phyloP scores from a whole-genome alignment of 305 asterid genomes.

The Fraxinus floribunda region DNA sequence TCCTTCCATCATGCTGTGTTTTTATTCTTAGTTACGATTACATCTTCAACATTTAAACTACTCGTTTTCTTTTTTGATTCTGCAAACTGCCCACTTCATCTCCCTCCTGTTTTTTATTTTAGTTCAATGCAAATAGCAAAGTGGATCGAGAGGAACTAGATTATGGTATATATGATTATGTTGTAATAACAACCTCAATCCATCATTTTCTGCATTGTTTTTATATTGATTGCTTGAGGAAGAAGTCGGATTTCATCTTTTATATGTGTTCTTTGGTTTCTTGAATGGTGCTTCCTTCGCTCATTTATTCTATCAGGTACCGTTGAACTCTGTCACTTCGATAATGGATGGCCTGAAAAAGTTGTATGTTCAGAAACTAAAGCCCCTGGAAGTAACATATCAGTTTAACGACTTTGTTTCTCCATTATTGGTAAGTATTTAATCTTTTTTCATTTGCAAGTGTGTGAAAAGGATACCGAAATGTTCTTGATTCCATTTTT shows the following conservation, averaged over 20 bases:
- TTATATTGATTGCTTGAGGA: neutral
- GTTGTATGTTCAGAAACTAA: conserved; percentile 77
- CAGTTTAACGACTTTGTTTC: conserved; percentile 85
- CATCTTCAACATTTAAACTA: neutral
- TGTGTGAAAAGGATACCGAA: neutral
- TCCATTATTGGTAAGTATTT: conserved; percentile 66
- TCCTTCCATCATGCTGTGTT: neutral
- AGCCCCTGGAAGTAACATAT: conserved; percentile 78
- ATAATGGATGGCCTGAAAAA: conserved; percentile 87
- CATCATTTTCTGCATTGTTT: neutral
- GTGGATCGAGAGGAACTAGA: neutral
- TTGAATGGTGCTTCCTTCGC: conserved; percentile 2
- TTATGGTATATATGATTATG: neutral
- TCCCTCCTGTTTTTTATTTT: neutral
- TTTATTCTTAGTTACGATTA: neutral
- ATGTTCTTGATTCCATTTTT: neutral
- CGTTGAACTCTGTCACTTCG: conserved; percentile 77
- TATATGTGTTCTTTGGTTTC: conserved; percentile 10
- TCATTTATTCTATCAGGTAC: conserved; percentile 43
- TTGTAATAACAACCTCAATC: neutral
- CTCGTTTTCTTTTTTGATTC: neutral
- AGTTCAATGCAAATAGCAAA: neutral
- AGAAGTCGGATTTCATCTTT: neutral
- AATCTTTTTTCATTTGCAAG: conserved; percentile 14
- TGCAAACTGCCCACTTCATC: neutral